phyloP scores from a whole-genome alignment of 441 rosid species.

The Adansonia grandidieri region DNA sequence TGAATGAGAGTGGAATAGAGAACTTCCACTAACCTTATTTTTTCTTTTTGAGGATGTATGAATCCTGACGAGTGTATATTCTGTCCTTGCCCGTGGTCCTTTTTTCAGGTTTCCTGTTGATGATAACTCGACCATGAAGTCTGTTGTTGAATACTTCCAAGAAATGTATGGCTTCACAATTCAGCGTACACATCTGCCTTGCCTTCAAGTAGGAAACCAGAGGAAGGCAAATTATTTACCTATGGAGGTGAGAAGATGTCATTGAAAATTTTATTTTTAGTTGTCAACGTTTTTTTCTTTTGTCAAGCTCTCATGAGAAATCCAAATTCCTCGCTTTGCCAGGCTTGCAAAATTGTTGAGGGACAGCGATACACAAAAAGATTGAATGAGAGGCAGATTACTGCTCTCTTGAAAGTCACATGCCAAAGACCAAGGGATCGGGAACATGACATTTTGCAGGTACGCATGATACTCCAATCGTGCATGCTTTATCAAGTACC shows the following conservation, averaged over 20 bases:
- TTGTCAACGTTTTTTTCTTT: background rate
- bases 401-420: conserved; percentile 84
- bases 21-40: background rate
- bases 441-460: conserved; percentile 85
- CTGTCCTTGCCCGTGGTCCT: background rate
- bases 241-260: conserved; percentile 71
- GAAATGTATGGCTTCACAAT: conserved; percentile 98
- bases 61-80: conserved; percentile 19
- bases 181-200: conserved; percentile 87
- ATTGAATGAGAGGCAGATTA: conserved; percentile 90
- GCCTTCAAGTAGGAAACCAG: conserved; percentile 98
- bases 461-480: conserved; percentile 25
- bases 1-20: conserved; percentile 3
- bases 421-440: conserved; percentile 96
- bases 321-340: conserved; percentile 25
- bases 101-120: conserved; percentile 87
- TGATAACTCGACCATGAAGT: conserved; percentile 91
- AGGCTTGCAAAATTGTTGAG: conserved; percentile 99
- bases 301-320: conserved; percentile 8
- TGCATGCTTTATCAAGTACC: background rate
- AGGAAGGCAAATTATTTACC: conserved; percentile 97
- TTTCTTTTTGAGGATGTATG: conserved; percentile 1
- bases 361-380: conserved; percentile 95
- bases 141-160: conserved; percentile 94
- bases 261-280: background rate